These are phyloP conservation scores for Amanita phalloides DNA, from an alignment of 768 basidiomycete genomes.

Conservation along the genomic window DNA sequence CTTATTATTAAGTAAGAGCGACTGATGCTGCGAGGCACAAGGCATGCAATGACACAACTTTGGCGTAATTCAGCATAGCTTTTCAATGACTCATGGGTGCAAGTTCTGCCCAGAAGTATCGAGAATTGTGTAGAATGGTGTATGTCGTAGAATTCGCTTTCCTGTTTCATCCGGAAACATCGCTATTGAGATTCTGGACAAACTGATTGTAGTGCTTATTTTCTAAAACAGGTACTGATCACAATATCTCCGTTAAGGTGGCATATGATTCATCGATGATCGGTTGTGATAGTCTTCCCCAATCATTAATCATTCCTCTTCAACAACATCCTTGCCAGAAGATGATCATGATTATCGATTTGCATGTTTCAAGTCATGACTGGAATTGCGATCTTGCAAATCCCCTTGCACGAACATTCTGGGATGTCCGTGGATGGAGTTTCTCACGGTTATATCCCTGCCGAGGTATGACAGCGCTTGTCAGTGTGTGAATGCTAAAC, in stretches of 20 bases:
- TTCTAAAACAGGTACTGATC: neutral
- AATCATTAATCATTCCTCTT: neutral
- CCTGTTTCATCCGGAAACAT: too few relatives aligned
- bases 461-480: constrained; percentile 3
- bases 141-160: too few relatives aligned
- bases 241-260: neutral
- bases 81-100: too few relatives aligned
- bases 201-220: neutral
- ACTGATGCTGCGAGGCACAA: too few relatives aligned
- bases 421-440: neutral
- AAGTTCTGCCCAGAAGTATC: too few relatives aligned
- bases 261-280: neutral
- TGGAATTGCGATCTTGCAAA: neutral
- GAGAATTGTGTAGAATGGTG: too few relatives aligned
- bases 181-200: too few relatives aligned
- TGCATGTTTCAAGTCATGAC: neutral
- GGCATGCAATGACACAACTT: too few relatives aligned
- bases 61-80: too few relatives aligned
- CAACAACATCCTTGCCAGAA: neutral
- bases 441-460: constrained; percentile 1
- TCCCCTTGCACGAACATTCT: neutral
- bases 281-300: neutral
- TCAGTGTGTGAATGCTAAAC: neutral
- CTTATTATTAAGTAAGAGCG: too few relatives aligned
- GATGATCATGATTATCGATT: constrained; percentile 2